These are phyloP conservation scores for Glaciozyma antarctica DNA, from an alignment of 768 basidiomycete genomes.

Conservation along the genomic window DNA sequence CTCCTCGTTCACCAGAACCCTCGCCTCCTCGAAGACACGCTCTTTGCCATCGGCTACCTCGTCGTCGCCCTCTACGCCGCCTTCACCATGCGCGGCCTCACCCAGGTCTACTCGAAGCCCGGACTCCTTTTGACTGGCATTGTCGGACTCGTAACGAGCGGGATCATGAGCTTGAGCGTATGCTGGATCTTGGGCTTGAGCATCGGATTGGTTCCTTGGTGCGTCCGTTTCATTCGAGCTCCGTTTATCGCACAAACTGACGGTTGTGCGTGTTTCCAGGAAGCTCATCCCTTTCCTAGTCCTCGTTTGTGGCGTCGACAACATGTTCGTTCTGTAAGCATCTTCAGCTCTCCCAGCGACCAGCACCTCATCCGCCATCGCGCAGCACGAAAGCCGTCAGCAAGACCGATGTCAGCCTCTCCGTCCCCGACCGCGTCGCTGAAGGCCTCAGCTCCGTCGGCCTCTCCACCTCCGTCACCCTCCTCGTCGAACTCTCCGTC, in stretches of 20 bases:
- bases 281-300: conserved; percentile 70
- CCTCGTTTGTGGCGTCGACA: conserved; percentile 89
- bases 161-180: conserved; percentile 85
- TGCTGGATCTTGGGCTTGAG: conserved; percentile 81
- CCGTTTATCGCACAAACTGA: not conserved
- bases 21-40: conserved; percentile 47
- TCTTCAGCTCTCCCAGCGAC: not conserved
- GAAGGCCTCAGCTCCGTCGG: conserved; percentile 81
- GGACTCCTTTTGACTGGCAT: conserved; percentile 89
- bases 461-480: conserved; percentile 83
- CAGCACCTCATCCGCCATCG: conserved; percentile 26
- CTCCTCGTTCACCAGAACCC: conserved; percentile 23
- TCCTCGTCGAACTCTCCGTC: conserved; percentile 74
- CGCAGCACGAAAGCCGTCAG: conserved; percentile 56
- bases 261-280: conserved; percentile 34
- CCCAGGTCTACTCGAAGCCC: conserved; percentile 67
- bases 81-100: conserved; percentile 54
- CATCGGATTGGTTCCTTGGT: conserved; percentile 84
- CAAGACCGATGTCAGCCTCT: conserved; percentile 70
- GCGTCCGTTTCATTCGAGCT: conserved; percentile 33
- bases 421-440: conserved; percentile 85
- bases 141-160: conserved; percentile 75
- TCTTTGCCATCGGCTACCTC: conserved; percentile 60
- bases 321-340: conserved; percentile 64
- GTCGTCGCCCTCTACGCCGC: conserved; percentile 66